These are phyloP conservation scores for Suhomyces faveliae DNA, from an alignment of 805 yeast species.

Conservation along the genomic window DNA sequence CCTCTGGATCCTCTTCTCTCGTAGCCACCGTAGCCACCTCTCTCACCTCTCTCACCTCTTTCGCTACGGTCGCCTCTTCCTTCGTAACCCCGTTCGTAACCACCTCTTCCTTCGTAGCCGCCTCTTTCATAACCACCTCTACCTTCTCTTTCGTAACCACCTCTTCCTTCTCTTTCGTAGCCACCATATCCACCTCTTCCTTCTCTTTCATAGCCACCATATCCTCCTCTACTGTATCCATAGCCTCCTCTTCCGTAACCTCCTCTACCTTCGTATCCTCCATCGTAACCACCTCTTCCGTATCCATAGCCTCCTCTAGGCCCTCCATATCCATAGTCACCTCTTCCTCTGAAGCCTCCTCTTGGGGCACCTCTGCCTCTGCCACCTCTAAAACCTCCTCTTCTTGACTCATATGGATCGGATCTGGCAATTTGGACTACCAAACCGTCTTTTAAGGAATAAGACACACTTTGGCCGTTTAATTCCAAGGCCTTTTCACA, in stretches of 20 bases:
- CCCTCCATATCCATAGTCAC: conserved; percentile 25
- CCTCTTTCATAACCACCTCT: conserved; percentile 15
- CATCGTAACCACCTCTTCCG: conserved; percentile 13
- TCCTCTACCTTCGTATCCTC: conserved; percentile 19
- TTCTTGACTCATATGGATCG: conserved; percentile 46
- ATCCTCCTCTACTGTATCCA: conserved; percentile 13
- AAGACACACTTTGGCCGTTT: conserved; percentile 45
- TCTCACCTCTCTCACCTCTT: conserved; percentile 12
- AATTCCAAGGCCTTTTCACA: conserved; percentile 54
- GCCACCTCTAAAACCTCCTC: conserved; percentile 28
- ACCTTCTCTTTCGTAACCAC: conserved; percentile 16
- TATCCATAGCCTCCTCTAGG: conserved; percentile 23
- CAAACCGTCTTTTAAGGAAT: conserved; percentile 41
- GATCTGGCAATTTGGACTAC: conserved; percentile 57
- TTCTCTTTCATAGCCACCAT: conserved; percentile 15
- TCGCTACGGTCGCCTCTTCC: conserved; percentile 4
- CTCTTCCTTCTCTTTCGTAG: conserved; percentile 11
- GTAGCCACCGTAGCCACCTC: conserved; percentile 17
- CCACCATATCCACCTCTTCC: conserved; percentile 21
- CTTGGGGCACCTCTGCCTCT: conserved; percentile 14
- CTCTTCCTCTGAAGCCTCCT: conserved; percentile 21
- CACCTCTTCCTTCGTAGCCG: conserved; percentile 18
- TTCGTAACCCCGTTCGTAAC: conserved; percentile 7
- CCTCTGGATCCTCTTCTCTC: conserved; percentile 11
- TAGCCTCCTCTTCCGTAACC: conserved; percentile 19